Evolutionary conservation across 108 stramenopile species (phyloP), one percentile per base, ranked within the genome.

Genomic region (Discostella pseudostelligera): DNA sequence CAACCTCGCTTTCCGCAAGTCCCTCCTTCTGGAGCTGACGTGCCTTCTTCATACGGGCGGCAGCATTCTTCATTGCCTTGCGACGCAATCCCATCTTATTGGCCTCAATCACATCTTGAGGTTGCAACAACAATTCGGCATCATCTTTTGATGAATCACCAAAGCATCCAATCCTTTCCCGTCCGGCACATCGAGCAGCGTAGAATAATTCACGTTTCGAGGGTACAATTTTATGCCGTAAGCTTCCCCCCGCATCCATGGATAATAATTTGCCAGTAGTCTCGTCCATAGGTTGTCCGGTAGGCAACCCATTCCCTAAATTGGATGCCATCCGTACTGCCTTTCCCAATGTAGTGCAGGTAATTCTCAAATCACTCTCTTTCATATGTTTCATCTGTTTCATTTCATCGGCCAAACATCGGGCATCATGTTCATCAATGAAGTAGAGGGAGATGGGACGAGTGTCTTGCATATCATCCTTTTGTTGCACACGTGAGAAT

Each of bases 211-310:
- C 87, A 22, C 88, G 76, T 62, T 87, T 87, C 36, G 85, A 77
- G 24, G 92, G 92, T 10, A 90, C 76, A 60, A 93, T 82, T 48
- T 93, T 93, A 65, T 93, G 87, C n/a, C 92, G 72, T 49, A 93
- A 74, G 19, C 77, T 74, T 22, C 88, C 91, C 5, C 88, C 88
- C 37, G 87, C 84, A 26, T 78, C 72, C 39, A 78, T 60, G 3
- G 63, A 47, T 22, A 69, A 43, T 42, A 90, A 47, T 24, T 82
- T 87, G 3, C 92, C 92, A 39, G 71, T 84, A 9, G 56, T 45
- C 3, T 72, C 72, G 20, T 89, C 86, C 14, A 87, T 70, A 21
- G 87, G 85, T 39, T 81, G 69, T 44, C 92, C 92, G 16, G 88
- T 90, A 39, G 78, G 71, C 39, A 93, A 50, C 5, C 92, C 92